A percentile compares a stretch with the other conserved stretches of the same genome.
phyloP scores from a whole-genome alignment of 306 rosid species.

The Gillenia trifoliata region DNA sequence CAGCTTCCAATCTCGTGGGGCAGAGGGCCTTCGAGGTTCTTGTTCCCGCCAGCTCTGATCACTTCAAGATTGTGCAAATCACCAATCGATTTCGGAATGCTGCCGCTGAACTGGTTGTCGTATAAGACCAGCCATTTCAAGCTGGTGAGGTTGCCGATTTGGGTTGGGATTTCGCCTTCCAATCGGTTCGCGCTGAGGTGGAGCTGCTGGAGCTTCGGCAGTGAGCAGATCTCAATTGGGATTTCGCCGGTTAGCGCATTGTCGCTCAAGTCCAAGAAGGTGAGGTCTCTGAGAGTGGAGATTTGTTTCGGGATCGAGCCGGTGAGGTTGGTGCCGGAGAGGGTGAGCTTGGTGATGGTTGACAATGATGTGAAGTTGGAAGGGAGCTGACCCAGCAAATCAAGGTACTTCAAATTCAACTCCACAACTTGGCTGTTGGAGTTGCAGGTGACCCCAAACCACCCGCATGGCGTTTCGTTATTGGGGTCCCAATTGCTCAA shows the following conservation, averaged over 20 bases:
- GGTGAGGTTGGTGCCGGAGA: slow-evolving; percentile 72
- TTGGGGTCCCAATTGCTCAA: slow-evolving; percentile 57
- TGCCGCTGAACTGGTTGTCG: slow-evolving; percentile 69
- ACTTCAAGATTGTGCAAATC: slow-evolving; percentile 48
- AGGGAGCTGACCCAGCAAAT: slow-evolving; percentile 65
- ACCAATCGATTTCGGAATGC: slow-evolving; percentile 59
- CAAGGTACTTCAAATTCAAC: slow-evolving; percentile 56
- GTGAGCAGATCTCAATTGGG: slow-evolving; percentile 44
- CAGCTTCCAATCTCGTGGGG: slow-evolving; percentile 79
- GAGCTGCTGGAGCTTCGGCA: slow-evolving; percentile 56
- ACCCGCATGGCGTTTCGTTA: slow-evolving; percentile 65
- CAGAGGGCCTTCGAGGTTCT: slow-evolving; percentile 60
- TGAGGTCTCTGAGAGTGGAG: slow-evolving; percentile 33
- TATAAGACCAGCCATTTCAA: slow-evolving; percentile 44
- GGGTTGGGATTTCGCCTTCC: slow-evolving; percentile 57
- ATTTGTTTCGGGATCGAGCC: slow-evolving; percentile 76
- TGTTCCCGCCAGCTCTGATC: slow-evolving; percentile 87
- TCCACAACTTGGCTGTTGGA: slow-evolving; percentile 39
- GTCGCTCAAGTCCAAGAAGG: slow-evolving; percentile 60
- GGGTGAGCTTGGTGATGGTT: slow-evolving; percentile 47
- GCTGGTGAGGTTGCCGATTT: slow-evolving; percentile 59
- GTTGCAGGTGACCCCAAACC: slow-evolving; percentile 82
- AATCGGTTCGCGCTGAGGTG: slow-evolving; percentile 60
- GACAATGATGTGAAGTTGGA: slow-evolving; percentile 53
- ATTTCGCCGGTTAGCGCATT: slow-evolving; percentile 73